Evolutionary conservation across 176 grass and related monocot species (phyloP), one percentile per base, ranked within the genome.

Genomic region (Dactylis glomerata): DNA sequence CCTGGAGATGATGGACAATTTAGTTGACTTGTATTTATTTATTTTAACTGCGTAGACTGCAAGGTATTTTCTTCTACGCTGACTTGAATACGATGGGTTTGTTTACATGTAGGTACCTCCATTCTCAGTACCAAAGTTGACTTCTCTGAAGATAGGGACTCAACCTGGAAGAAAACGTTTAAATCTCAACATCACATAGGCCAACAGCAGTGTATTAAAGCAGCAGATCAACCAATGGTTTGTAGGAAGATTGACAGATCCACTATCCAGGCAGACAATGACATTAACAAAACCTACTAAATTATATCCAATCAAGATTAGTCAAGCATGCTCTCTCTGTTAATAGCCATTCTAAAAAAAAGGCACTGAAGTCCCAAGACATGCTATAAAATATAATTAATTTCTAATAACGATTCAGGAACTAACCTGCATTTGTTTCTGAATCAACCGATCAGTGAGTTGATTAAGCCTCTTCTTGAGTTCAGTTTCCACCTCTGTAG

Each of bases 381-480:
- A 51, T 69, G 62, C 13, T 81, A 22, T 23, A 55, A 51, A 50
- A 70, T 50, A 74, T 6, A 54, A 80, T 81, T 37, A 15, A 27
- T 20, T 66, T 86, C 28, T 24, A 30, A 34, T 49, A 37, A 0
- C 16, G 16, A 64, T 22, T 49, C 28, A 64, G 12, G n/a, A 78
- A 22, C 41, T 27, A 69, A 99, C 96, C 96, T 99, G 96, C 77
- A 87, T 92, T 68, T 99, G 96, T 83, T 96, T 99, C 64, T 99
- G 91, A 91, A 99, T 96, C 70, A 99, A 92, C 20, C 96, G 89
- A 91, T 99, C 96, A 71, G 91, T 99, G 71, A 99, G 87, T 86
- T 99, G 96, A 86, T 96, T 93, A 51, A 96, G 93, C 85, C 96
- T 92, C 81, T 89, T 99, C 52, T 94, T 95, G 73, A 99, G 85